Percentiles rank a stretch among this genome's conserved stretches.
phyloP scores from a whole-genome alignment of 106 monocot genomes.

The Vanilla planifolia region DNA sequence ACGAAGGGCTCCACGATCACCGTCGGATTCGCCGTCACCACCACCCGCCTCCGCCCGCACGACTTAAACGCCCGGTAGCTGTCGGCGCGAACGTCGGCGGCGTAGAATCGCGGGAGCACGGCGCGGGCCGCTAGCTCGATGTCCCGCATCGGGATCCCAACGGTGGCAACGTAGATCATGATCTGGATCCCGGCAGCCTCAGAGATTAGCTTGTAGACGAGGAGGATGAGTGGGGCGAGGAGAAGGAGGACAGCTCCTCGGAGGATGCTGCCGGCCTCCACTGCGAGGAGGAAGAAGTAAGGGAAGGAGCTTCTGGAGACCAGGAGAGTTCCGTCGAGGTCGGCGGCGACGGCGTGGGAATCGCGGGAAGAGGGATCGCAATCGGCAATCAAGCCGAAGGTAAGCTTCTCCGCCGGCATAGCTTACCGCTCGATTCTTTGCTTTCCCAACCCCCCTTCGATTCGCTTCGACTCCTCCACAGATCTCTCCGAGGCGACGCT shows the following conservation, averaged over 20 bases:
- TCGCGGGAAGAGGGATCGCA: slow-evolving; percentile 28
- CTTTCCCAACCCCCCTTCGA: too few relatives aligned
- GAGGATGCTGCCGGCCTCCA: slow-evolving; percentile 70
- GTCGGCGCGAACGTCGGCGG: slow-evolving; percentile 57
- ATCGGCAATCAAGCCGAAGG: slow-evolving; percentile 30
- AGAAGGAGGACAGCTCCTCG: slow-evolving; percentile 68
- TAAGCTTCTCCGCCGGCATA: slow-evolving; percentile 4
- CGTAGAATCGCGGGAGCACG: slow-evolving; percentile 81
- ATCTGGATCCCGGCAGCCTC: slow-evolving; percentile 57
- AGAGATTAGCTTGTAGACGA: slow-evolving; percentile 48
- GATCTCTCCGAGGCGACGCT: too few relatives aligned
- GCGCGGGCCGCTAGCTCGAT: slow-evolving; percentile 52
- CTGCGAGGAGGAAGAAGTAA: slow-evolving; percentile 83
- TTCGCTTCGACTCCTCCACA: too few relatives aligned
- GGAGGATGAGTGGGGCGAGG: slow-evolving; percentile 39
- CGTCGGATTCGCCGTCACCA: slow-evolving; percentile 76
- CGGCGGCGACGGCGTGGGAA: slow-evolving; percentile 48
- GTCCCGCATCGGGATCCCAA: slow-evolving; percentile 43
- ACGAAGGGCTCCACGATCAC: slow-evolving; percentile 85
- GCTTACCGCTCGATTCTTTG: too few relatives aligned
- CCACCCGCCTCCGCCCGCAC: slow-evolving; percentile 51
- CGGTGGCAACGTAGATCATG: slow-evolving; percentile 53
- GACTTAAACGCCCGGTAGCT: slow-evolving; percentile 49
- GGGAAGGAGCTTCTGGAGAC: slow-evolving; percentile 74
- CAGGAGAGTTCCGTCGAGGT: slow-evolving; percentile 85